Base-by-base conservation (phyloP, 805 yeast species). In the Lipomyces oligophaga region DNA sequence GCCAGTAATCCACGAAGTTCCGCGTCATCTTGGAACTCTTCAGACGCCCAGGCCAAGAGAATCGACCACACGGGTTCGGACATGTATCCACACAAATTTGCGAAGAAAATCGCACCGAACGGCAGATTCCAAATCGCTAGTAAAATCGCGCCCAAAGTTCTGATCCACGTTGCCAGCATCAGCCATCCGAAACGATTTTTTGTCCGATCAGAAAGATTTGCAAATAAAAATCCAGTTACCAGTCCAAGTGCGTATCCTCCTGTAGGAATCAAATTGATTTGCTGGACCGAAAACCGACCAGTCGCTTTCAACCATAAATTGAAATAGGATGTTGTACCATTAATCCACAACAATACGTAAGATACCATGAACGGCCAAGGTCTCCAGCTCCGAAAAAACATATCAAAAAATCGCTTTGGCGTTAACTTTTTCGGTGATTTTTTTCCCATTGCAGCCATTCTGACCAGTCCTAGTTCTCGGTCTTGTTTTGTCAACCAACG, bases 401-500 rank as follows among this genome's bases (percentile, higher is more conserved):
- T 43, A 19, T 47, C 42, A 28, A 43, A 47, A 30, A 47, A 43
- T 16, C 52, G 48, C 34, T 43, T 47, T 5, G 42, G 33, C 6
- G 52, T 47, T 6, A 47, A 43, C 13, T 25, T 28, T 24, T 32
- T 44, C 15, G 48, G 52, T 16, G 37, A 18, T 32, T 47, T 43
- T 31, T 47, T 47, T 4, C 52, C 52, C 8, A 47, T 30, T 7
- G 48, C 49, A 8, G 27, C 24, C 55, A 50, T 50, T 31, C 55
- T 16, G 8, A 41, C 10, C 21, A 50, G 16, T 6, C 49, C 39
- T n/a, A 34, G 27, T n/a, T 50, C 52, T 13, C 37, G 38, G 32
- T 50, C 49, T 5, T 25, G 21, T 32, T 43, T 24, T 16, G 31
- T 77, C 81, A 1, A 77, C 70, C 27, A 80, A 60, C 55, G 70